A percentile compares a stretch with the other conserved stretches of the same genome.
Evolutionary conservation across 176 grass and related monocot species (phyloP).

Genomic region (Pharus latifolius): DNA sequence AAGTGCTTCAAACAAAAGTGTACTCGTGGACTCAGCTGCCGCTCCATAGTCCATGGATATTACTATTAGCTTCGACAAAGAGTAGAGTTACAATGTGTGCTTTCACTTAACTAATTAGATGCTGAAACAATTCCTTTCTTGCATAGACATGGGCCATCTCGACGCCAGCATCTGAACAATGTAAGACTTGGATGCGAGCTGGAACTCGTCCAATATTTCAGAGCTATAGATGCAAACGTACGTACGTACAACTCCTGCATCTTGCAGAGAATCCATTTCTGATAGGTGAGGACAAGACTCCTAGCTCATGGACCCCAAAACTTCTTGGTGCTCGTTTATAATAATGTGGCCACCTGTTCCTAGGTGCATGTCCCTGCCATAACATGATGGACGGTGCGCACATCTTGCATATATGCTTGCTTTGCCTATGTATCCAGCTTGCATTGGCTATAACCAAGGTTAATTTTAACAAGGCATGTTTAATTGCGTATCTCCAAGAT

Average conservation of each 20-base stretch:
- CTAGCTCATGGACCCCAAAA: constrained; percentile 1
- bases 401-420: neutral
- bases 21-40: constrained; percentile 7
- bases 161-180: neutral
- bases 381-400: neutral
- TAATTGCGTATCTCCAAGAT: neutral
- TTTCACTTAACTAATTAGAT: neutral
- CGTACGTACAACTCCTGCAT: neutral
- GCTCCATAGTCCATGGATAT: neutral
- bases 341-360: constrained; percentile 10
- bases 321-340: constrained; percentile 19
- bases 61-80: neutral
- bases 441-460: neutral
- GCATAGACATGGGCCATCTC: neutral
- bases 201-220: neutral
- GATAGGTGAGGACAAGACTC: constrained; percentile 11
- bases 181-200: constrained; percentile 9
- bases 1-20: neutral
- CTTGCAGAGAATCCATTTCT: constrained; percentile 19
- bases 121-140: neutral
- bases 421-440: neutral
- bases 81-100: neutral
- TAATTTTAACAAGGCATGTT: no score
- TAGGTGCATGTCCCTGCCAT: neutral
- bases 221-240: neutral